Evolutionary conservation across 352 stramenopile genomes (phyloP), one percentile per base, ranked within the genome.

Genomic region (Phytophthora pseudosyringae): DNA sequence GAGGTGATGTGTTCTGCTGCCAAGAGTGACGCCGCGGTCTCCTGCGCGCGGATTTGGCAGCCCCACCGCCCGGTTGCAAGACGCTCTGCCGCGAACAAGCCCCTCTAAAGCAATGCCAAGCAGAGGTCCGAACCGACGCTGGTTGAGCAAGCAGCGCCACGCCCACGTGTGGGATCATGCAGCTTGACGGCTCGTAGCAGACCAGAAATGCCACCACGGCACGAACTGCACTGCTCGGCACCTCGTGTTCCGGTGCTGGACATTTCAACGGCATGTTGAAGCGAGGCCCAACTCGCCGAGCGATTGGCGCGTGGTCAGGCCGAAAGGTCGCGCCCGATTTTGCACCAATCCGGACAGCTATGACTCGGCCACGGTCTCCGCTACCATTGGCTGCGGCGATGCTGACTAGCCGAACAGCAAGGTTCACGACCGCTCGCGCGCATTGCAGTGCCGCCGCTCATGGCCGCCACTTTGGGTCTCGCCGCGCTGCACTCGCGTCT

Each of bases 381-480:
- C 1, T 48, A n/a, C 15, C 32, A 58, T 58, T 58, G 36, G 44
- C 26, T 16, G 25, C 6, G 13, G 35, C n/a, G 32, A 4, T n/a
- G 12, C 16, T 59, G 51, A 41, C 49, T 48, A 41, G 46, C n/a
- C 46, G 15, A 45, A 29, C 48, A n/a, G 38, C 26, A 53, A 47
- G 60, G 58, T 61, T 56, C 51, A 38, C 32, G 46, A 2, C 46
- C 18, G 31, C 41, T 48, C 41, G 13, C 25, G 25, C 43, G 28
- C 44, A 38, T 55, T 55, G 32, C 33, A 21, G 29, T 40, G 40
- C 33, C 40, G 38, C 36, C 39, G 21, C 10, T 40, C 16, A 47
- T 64, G 45, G 29, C 18, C 36, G n/a, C 38, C 40, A 67, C 49
- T 71, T 71, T 35, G 21, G 33, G 15, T 49, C 40, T 69, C 16